Evolutionary conservation across 352 stramenopile species (phyloP).

Genomic region (Pythium apleroticum): DNA sequence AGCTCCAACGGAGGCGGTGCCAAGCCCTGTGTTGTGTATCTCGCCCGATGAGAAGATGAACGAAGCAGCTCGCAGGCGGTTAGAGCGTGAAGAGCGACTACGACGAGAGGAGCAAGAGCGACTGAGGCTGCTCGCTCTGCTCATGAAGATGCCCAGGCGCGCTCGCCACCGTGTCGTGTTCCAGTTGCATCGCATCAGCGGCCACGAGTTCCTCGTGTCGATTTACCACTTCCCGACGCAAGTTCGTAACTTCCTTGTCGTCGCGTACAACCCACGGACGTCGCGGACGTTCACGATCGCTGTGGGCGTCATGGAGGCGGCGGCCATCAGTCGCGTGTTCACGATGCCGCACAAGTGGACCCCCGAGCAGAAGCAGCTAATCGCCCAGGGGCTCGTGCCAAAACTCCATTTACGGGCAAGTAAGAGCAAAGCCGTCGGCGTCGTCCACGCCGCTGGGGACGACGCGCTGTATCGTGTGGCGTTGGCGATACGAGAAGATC

Average conservation of each 20-base stretch:
- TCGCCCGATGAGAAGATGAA: constrained; percentile 48
- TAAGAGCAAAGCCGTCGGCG: constrained; percentile 10
- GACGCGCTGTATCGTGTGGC: constrained; percentile 31
- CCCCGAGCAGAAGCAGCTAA: constrained; percentile 40
- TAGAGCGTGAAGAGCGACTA: constrained; percentile 53
- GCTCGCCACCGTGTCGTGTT: constrained; percentile 50
- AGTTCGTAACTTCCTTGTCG: constrained; percentile 50
- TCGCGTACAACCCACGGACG: constrained; percentile 48
- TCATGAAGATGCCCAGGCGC: constrained; percentile 48
- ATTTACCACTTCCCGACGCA: constrained; percentile 63
- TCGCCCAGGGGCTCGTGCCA: constrained; percentile 40
- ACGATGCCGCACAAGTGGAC: constrained; percentile 47
- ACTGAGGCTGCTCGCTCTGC: constrained; percentile 38
- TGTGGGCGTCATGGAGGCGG: constrained; percentile 45
- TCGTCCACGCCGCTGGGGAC: neutral
- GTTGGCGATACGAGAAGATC: constrained; percentile 38
- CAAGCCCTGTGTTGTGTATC: constrained; percentile 29
- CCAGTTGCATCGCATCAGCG: constrained; percentile 33
- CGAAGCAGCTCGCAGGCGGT: constrained; percentile 38
- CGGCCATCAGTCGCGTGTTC: constrained; percentile 35
- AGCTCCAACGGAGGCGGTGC: neutral
- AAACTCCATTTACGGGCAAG: constrained; percentile 30
- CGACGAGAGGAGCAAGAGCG: constrained; percentile 50
- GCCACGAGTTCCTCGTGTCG: constrained; percentile 49
- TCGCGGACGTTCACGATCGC: constrained; percentile 40